Percentiles rank a stretch among this genome's conserved stretches.
These are phyloP conservation scores for Pestalotiopsis sp. DNA, from an alignment of 2,329 filamentous ascomycete species.

Conservation along the genomic window DNA sequence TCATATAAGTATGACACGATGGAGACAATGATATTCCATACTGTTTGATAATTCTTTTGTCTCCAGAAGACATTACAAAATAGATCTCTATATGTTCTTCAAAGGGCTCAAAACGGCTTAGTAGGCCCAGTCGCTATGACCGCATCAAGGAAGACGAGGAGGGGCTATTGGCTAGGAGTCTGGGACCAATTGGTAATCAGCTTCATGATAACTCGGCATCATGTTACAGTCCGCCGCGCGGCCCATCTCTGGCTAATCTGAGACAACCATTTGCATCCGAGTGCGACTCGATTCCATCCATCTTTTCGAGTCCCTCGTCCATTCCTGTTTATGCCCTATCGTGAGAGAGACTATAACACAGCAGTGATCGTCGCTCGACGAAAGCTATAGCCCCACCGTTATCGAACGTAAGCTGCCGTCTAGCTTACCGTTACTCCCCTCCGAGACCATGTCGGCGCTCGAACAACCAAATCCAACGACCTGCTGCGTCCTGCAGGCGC, in stretches of 20 bases:
- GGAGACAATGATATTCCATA: background rate
- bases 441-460: background rate
- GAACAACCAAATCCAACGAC: background rate
- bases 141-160: background rate
- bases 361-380: background rate
- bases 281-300: background rate
- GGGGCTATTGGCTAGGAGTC: background rate
- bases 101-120: background rate
- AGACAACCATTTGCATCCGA: background rate
- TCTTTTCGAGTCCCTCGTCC: background rate
- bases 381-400: background rate
- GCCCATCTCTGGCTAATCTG: background rate
- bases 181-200: background rate
- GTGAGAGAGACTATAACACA: background rate
- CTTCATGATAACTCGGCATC: background rate
- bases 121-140: background rate
- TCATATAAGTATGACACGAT: background rate
- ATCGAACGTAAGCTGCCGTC: background rate
- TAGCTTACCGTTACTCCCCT: background rate
- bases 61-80: background rate
- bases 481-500: background rate
- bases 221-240: background rate
- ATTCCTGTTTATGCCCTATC: background rate
- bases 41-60: background rate
- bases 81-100: background rate